Evolutionary conservation across 2,329 filamentous ascomycete genomes (phyloP), one percentile per base, ranked within the genome.

Genomic region (Trichophyton benhamiae): DNA sequence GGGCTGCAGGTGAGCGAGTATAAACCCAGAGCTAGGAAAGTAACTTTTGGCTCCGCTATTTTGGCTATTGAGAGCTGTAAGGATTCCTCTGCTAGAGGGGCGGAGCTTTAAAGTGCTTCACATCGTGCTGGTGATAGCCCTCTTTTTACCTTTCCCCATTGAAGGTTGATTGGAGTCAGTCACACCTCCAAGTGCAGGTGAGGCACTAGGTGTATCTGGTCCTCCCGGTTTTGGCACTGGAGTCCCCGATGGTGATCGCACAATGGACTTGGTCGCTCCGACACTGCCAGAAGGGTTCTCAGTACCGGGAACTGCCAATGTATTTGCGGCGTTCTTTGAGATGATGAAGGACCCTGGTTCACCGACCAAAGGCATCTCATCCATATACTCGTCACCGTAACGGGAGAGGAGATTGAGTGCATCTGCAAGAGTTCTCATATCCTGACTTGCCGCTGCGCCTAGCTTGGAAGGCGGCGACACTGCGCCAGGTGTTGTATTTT

Each of bases 321-420:
- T 22, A 22, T 58, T 60, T 8, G 66, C 60, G 46, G 63, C 42
- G 9, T 62, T 52, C 20, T 74, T 76, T 5, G 78, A 77, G 65
- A 85, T 78, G 60, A 83, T 80, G 66, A 87, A 85, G 3, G 78
- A 79, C 33, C 84, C 84, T 0, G 84, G 84, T 68, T 86, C 84
- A 57, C 84, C 84, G 6, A 80, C 75, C 13, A 87, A 72, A 0
- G 84, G 83, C 63, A 81, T 84, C 66, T 86, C 83, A 68, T 87
- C 84, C 75, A 83, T 83, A 72, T 78, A 86, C 64, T 86, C 83
- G 65, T 83, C 78, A 13, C 78, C 81, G 67, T 82, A 84, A 6
- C 73, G 73, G 11, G 80, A 72, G 25, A 79, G 77, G 38, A 85
- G 74, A 41, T 69, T 72, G 59, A 83, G 76, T 7, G 81, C 80